Evolutionary conservation across 1,284 basidiomycete species (phyloP), one percentile per base, ranked within the genome.

Genomic region (Trichosporon sp.): DNA sequence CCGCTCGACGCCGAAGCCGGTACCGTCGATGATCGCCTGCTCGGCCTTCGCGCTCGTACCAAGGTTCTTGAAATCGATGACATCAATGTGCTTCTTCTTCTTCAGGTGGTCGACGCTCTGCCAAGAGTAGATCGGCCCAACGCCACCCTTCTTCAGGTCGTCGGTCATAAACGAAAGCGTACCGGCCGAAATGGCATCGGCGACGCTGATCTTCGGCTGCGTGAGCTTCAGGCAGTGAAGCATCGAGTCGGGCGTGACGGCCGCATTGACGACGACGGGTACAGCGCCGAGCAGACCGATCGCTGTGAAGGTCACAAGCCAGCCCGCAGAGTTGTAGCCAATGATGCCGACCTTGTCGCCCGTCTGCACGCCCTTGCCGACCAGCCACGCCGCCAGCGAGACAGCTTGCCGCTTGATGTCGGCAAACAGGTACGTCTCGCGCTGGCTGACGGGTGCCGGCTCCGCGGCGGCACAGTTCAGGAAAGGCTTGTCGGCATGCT

Each of bases 251-350:
- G 58, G 70, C 68, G 57, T 34, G 3, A 64, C 46, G 67, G 74
- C 74, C 1, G 72, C 71, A 59, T 79, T 79, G 14, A 77, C 65
- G 56, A 70, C 72, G 25, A 76, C 72, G 1, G 72, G 62, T 2
- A 79, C 70, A 1, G 72, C 77, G n/a, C 76, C 77, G 37, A 77
- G 68, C 44, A 79, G 70, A 31, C 75, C 74, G 3, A 65, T 68
- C 5, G 76, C 77, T 9, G 72, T 62, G 56, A 71, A 79, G 1
- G 69, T 58, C 1, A 75, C 60, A 4, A 75, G 65, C 74, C 76
- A 79, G 11, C 7, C 7, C 5, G 44, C 33, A 13, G 31, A 31
- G 66, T 78, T 78, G 33, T 63, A 67, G 23, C 76, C 77, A 4
- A 74, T 73, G 23, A 79, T 69, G 14, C 66, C 76, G 5, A 79